phyloP scores from a whole-genome alignment of 164 flowering plant genomes.

The Houttuynia cordata region DNA sequence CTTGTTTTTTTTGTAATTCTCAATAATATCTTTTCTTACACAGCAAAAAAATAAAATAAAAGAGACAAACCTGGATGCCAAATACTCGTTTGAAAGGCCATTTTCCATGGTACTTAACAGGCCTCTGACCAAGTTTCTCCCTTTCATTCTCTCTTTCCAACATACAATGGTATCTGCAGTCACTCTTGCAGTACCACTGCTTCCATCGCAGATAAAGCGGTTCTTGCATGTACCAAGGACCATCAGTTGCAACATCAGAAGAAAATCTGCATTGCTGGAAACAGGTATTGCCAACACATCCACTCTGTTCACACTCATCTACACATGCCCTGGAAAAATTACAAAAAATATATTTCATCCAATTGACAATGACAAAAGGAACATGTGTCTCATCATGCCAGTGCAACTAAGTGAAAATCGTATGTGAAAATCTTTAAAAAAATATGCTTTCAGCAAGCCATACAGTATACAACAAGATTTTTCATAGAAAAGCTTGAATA shows the following conservation, averaged over 20 bases:
- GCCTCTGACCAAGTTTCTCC: slow-evolving; percentile 37
- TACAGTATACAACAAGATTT: not conserved
- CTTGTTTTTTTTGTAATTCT: too few species aligned
- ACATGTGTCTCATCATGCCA: too few species aligned
- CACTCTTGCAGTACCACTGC: slow-evolving; percentile 83
- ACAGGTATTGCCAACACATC: slow-evolving; percentile 66
- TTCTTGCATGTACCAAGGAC: slow-evolving; percentile 83
- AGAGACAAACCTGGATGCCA: slow-evolving; percentile 63
- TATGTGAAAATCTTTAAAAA: not conserved
- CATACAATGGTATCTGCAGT: slow-evolving; percentile 85
- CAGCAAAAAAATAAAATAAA: not conserved
- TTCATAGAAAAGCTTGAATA: not conserved
- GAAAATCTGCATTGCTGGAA: slow-evolving; percentile 68
- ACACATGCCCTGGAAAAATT: slow-evolving; percentile 46
- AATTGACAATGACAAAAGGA: not conserved
- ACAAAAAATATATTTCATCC: not conserved
- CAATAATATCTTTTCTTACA: too few species aligned
- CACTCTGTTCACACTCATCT: slow-evolving; percentile 64
- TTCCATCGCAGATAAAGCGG: slow-evolving; percentile 76
- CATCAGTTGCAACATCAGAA: slow-evolving; percentile 45
- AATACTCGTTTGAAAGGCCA: slow-evolving; percentile 80
- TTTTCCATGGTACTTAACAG: slow-evolving; percentile 82
- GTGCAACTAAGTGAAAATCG: too few species aligned
- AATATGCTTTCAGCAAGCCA: not conserved
- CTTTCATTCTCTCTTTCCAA: slow-evolving; percentile 60